Evolutionary conservation across 2,329 filamentous ascomycete species (phyloP).

Genomic region (Teratosphaeria epicoccoides): DNA sequence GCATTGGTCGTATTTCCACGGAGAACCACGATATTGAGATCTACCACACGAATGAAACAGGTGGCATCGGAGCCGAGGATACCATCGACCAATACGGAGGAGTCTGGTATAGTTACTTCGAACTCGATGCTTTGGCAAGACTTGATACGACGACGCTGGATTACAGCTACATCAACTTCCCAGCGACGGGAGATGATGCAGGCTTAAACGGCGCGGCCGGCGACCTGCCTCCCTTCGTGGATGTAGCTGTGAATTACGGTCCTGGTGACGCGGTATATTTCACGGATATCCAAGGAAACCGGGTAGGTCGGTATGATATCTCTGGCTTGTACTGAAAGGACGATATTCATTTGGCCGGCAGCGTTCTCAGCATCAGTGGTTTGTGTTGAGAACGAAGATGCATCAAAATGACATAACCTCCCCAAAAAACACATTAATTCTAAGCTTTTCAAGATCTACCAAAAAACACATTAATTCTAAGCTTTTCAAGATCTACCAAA

Average conservation of each 20-base stretch:
- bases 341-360: background rate
- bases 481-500: no score
- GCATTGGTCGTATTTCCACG: slow-evolving; percentile 13
- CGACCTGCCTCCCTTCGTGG: background rate
- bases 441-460: no score
- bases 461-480: no score
- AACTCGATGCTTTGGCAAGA: background rate
- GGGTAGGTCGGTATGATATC: background rate
- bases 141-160: background rate
- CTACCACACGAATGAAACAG: slow-evolving; percentile 9
- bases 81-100: slow-evolving; percentile 11
- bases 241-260: background rate
- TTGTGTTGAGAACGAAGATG: no score
- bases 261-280: background rate
- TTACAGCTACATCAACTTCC: background rate
- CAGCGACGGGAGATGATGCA: background rate
- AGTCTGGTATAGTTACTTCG: slow-evolving; percentile 13
- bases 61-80: slow-evolving; percentile 9
- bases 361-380: background rate
- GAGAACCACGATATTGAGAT: slow-evolving; percentile 11
- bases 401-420: no score
- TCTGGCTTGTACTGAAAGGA: background rate
- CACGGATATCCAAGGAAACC: background rate
- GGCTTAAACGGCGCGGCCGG: background rate
- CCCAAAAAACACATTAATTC: no score